Conservation (phyloP, 2,329 filamentous ascomycete species). For the Rugonectria rugulosa region DNA sequence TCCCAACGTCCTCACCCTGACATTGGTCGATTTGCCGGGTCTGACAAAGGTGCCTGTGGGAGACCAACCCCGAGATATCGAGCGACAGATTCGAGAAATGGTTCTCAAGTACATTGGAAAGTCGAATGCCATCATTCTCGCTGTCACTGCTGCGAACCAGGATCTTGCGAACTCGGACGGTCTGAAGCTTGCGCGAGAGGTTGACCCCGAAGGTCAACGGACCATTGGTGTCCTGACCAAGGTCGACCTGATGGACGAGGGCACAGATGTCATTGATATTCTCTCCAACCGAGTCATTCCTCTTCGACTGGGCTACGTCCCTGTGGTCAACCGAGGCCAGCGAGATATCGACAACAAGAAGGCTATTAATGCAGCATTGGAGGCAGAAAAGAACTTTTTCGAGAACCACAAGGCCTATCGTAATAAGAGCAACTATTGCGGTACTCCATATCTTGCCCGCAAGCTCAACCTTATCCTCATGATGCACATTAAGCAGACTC, state of each 20-base stretch:
- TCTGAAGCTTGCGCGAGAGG: slow-evolving; percentile 93
- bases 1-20: slow-evolving; percentile 95
- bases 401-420: slow-evolving; percentile 98
- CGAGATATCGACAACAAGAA: slow-evolving; percentile 99
- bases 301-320: slow-evolving; percentile 91
- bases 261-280: slow-evolving; percentile 98
- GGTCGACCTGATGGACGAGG: slow-evolving; percentile 98
- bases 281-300: slow-evolving; percentile 97
- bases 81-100: slow-evolving; percentile 97
- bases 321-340: slow-evolving; percentile 97
- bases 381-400: slow-evolving; percentile 96
- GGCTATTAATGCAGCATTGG: slow-evolving; percentile 86
- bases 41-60: slow-evolving; percentile 96
- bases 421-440: slow-evolving; percentile 98
- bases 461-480: slow-evolving; percentile 99
- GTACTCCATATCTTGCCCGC: slow-evolving; percentile 93
- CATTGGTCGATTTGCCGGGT: slow-evolving; percentile 94
- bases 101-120: slow-evolving; percentile 99
- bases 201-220: slow-evolving; percentile 95
- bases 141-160: slow-evolving; percentile 95
- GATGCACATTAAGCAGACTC: slow-evolving; percentile 99
- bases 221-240: slow-evolving; percentile 99
- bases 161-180: slow-evolving; percentile 99
- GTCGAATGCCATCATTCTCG: slow-evolving; percentile 96
- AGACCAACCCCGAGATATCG: slow-evolving; percentile 95